phyloP scores from a whole-genome alignment of 208 protist genomes.

The Porcisia deanei region DNA sequence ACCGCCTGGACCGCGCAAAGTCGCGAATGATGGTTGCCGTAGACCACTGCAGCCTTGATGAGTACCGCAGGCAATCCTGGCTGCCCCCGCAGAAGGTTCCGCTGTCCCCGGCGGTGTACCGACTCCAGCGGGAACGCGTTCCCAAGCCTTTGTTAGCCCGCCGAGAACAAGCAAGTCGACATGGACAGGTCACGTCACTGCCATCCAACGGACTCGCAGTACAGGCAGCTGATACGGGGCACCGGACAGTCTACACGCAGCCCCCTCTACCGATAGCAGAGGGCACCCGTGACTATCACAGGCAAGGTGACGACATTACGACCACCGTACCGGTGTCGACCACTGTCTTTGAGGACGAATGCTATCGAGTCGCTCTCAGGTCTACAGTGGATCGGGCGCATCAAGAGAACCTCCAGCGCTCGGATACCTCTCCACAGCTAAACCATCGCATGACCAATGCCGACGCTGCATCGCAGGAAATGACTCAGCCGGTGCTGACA shows the following conservation, averaged over 20 bases:
- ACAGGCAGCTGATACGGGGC: slow-evolving; percentile 8
- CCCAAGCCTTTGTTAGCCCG: slow-evolving; percentile 24
- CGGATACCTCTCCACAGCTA: neutral
- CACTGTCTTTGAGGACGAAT: slow-evolving; percentile 32
- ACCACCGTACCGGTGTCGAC: slow-evolving; percentile 3
- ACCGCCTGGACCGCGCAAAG: neutral
- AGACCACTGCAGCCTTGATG: slow-evolving; percentile 17
- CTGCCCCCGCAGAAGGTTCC: slow-evolving; percentile 12
- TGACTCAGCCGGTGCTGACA: slow-evolving; percentile 19
- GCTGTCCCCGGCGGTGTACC: slow-evolving; percentile 18
- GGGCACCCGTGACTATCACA: slow-evolving; percentile 5
- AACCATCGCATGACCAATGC: neutral
- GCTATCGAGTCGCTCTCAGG: slow-evolving; percentile 25
- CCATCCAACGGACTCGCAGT: neutral
- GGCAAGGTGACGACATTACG: slow-evolving; percentile 7
- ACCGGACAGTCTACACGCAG: slow-evolving; percentile 27
- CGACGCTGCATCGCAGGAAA: neutral
- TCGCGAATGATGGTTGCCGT: slow-evolving; percentile 14
- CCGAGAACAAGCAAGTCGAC: neutral
- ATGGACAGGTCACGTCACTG: neutral
- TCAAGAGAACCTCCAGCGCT: neutral
- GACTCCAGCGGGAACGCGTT: slow-evolving; percentile 17
- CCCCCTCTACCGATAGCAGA: slow-evolving; percentile 11
- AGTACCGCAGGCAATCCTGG: slow-evolving; percentile 20
- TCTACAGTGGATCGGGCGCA: slow-evolving; percentile 8